Conservation (phyloP, 257 asterid genomes). For the Cruciata laevipes region DNA sequence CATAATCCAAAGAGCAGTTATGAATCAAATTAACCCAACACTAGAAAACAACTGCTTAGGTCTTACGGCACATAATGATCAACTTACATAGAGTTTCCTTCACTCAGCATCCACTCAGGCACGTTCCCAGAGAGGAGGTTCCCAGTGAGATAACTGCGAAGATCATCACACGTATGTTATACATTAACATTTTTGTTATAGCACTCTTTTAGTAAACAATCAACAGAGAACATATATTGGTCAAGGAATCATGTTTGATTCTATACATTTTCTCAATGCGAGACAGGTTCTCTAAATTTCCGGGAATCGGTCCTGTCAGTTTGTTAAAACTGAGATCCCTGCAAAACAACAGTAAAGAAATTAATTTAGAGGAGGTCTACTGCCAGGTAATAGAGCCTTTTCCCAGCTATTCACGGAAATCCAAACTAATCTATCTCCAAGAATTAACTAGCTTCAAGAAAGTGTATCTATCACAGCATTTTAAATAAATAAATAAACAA, state of each 20-base stretch:
- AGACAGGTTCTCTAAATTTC: conserved; percentile 16
- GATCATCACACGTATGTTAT: neutral
- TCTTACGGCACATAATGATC: neutral
- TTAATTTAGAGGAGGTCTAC: neutral
- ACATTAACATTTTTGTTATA: no score
- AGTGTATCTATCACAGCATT: no score
- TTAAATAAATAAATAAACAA: no score
- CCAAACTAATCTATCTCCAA: no score
- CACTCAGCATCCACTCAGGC: conserved; percentile 12
- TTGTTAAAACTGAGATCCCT: conserved; percentile 76
- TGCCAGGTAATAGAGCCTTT: no score
- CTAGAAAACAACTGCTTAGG: neutral
- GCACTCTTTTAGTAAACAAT: neutral
- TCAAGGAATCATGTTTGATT: neutral
- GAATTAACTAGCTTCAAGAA: no score
- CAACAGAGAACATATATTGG: neutral
- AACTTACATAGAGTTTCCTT: neutral
- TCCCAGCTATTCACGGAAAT: no score
- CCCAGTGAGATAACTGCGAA: conserved; percentile 8
- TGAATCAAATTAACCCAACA: no score
- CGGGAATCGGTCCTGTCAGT: conserved; percentile 53
- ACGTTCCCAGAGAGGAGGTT: conserved; percentile 13
- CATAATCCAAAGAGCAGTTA: no score
- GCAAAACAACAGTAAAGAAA: conserved; percentile 16
- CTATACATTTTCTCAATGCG: conserved; percentile 41